Base-by-base conservation (phyloP, 2,329 filamentous ascomycete genomes). In the Fusarium chaquense region DNA sequence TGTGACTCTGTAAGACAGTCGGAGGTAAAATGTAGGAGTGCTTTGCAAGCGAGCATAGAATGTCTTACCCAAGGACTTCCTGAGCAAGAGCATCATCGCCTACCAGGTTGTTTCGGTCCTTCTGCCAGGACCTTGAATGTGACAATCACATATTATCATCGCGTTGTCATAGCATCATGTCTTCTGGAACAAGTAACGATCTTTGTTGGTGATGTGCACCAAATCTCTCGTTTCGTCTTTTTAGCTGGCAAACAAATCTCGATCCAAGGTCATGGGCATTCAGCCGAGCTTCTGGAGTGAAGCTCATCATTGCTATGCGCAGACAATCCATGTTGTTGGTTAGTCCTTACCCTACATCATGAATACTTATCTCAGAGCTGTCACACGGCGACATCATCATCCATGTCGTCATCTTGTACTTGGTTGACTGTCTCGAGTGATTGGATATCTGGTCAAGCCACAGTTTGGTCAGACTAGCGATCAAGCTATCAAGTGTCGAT, bases 401-500 rank as follows among this genome's bases (percentile, higher is more conserved):
- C 16, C 16, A 18, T 66, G 62, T 65, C 62, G 47, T 65, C 62
- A 65, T 65, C 26, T 49, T 43, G 45, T 44, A 33, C 32, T 65
- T 33, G 62, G 32, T 64, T 65, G 61, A 52, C 30, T 53, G 40
- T n/a, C 24, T 60, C 5, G 36, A 53, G 18, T 49, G 61, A 65
- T 65, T 65, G 62, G 61, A 61, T 40, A 38, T 49, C 41, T 35
- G 61, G 28, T 61, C 47, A 66, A 66, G 62, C 62, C 62, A 65
- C 55, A 51, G 20, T 52, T n/a, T 52, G 49, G 49, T 54, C 54
- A 62, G 30, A 67, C 58, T 57, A 45, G 59, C 41, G 53, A 70
- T 56, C 57, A 61, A 47, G 49, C 62, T 65, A 52, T 51, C 51
- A 40, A 54, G 45, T 55, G 67, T 56, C 62, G 67, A 70, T 70